These are phyloP conservation scores for Zygotorulaspora mrakii DNA, from an alignment of 1,139 yeast genomes.

Conservation along the genomic window DNA sequence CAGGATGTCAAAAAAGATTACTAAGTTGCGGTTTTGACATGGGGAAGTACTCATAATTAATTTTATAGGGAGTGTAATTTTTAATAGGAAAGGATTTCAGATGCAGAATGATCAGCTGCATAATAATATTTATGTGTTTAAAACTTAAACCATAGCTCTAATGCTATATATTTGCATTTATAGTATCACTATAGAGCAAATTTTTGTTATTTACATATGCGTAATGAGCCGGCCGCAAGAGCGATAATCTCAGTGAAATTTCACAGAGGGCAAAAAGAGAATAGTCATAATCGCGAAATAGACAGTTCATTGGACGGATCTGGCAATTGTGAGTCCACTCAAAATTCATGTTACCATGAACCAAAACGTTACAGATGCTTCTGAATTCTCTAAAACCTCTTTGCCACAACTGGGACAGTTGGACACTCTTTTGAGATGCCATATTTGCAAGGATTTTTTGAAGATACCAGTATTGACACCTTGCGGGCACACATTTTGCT, in stretches of 20 bases:
- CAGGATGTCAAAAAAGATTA: background rate
- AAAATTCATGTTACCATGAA: slow-evolving; percentile 15
- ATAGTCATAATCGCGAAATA: no score
- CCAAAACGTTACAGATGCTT: slow-evolving; percentile 54
- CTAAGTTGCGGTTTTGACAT: no score
- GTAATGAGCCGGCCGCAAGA: no score
- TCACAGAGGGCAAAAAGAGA: no score
- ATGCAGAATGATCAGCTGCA: background rate
- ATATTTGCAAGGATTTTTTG: slow-evolving; percentile 84
- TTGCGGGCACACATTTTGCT: slow-evolving; percentile 90
- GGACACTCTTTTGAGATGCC: slow-evolving; percentile 75
- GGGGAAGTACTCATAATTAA: background rate
- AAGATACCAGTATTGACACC: slow-evolving; percentile 79
- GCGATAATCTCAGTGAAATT: no score
- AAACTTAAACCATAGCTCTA: no score
- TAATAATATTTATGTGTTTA: background rate
- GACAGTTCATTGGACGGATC: no score
- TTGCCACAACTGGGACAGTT: slow-evolving; percentile 57
- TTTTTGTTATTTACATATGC: no score
- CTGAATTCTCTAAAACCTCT: slow-evolving; percentile 58
- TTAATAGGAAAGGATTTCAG: background rate
- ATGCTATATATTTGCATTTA: no score
- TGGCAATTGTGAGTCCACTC: no score
- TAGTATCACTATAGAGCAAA: no score
- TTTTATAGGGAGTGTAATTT: background rate